Evolutionary conservation across 2,329 filamentous ascomycete genomes (phyloP), one percentile per base, ranked within the genome.

Genomic region (Hypoxylon sp.): DNA sequence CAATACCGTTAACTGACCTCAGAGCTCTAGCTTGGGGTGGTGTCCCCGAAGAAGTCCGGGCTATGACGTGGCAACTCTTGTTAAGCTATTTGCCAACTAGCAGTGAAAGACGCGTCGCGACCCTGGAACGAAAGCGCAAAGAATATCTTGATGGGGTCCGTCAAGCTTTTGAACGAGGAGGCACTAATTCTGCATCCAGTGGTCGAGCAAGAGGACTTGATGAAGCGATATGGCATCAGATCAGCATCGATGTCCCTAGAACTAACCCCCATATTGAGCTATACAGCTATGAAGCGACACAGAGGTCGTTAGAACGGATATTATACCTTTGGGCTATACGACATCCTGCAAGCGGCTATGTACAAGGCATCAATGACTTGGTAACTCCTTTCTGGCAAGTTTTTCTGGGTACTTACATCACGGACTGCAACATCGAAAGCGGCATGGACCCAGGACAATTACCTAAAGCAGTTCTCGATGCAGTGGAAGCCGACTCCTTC

Each of bases 301-400:
- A 99, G 79, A 86, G 95, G 61, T 98, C 94, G 0, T 83, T 99
- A 13, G 97, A 99, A 81, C 90, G 95, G 54, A 98, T 99, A 74
- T 82, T 99, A 20, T 99, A 99, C 78, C 89, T 99, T 1, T 99
- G 96, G 96, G 96, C 96, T 1, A 97, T 99, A 74, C 90, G 97
- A 56, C 96, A 99, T 82, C 96, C 96, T 1, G 97, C 97, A 5
- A 97, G 94, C 77, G 96, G 96, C 57, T 99, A 99, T 77, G 96
- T 99, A 0, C 96, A 99, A 82, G 96, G 96, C 37, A 99, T 99
- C 82, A 99, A 99, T 80, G 96, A 99, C 78, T 87, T 99, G 31
- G 96, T 98, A 11, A 97, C 95, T 8, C 96, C 96, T 0, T 98
- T 99, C 78, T 99, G 94, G 92, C 95, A 99, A 81, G 95, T 98